Evolutionary conservation across 2,329 filamentous ascomycete species (phyloP).

Genomic region (Seiridium cupressi): DNA sequence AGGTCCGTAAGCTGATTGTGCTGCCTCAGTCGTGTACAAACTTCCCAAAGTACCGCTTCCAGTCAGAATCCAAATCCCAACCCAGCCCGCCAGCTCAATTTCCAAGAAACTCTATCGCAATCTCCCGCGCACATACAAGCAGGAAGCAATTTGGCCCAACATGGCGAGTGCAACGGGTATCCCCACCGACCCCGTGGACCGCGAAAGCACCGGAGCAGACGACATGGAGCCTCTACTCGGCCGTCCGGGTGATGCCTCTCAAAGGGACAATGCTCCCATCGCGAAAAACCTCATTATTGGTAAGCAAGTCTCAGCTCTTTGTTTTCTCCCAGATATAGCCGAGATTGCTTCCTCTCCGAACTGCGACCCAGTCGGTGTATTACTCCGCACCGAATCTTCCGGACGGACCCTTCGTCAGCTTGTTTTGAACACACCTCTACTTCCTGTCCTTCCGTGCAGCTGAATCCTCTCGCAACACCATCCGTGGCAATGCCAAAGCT

Average conservation of each 20-base stretch:
- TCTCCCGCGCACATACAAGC: neutral
- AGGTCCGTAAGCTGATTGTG: too few relatives aligned
- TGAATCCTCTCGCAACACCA: neutral
- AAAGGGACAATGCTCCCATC: constrained; percentile 62
- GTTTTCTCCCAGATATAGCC: neutral
- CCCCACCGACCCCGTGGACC: constrained; percentile 42
- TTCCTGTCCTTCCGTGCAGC: neutral
- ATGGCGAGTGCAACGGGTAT: constrained; percentile 72
- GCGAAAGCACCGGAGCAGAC: constrained; percentile 32
- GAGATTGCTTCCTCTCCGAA: neutral
- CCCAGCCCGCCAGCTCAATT: too few relatives aligned
- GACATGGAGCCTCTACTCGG: constrained; percentile 65
- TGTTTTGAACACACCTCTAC: neutral
- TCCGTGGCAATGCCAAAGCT: constrained; percentile 25
- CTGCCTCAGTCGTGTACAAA: too few relatives aligned
- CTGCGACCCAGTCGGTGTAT: neutral
- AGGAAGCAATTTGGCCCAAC: constrained; percentile 1
- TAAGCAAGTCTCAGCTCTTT: constrained; percentile 35
- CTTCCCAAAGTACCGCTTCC: too few relatives aligned
- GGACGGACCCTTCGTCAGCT: neutral
- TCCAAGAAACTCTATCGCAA: neutral
- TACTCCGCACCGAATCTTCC: neutral
- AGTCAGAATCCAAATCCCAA: too few relatives aligned
- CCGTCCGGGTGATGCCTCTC: constrained; percentile 69
- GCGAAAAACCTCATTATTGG: constrained; percentile 73